Evolutionary conservation across 2,329 filamentous ascomycete species (phyloP).

Genomic region (Cladosporium sp.): DNA sequence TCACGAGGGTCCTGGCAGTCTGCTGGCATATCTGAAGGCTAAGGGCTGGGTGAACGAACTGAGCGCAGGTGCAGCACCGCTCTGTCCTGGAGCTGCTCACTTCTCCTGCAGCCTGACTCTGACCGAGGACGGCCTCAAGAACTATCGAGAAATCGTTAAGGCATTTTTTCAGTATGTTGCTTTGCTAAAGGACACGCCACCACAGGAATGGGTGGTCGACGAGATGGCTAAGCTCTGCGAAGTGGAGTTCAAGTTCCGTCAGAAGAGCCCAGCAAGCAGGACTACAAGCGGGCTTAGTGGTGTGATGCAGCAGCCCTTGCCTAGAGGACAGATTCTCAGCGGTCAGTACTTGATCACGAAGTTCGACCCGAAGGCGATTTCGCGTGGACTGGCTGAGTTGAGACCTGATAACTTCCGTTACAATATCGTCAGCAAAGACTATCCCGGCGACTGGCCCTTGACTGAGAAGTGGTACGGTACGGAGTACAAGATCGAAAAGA

Average conservation of each 20-base stretch:
- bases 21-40: conserved; percentile 82
- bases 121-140: conserved; percentile 77
- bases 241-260: conserved; percentile 90
- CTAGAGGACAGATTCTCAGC: conserved; percentile 83
- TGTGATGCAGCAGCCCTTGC: conserved; percentile 86
- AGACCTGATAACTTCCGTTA: conserved; percentile 87
- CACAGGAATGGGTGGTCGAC: conserved; percentile 89
- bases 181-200: conserved; percentile 72
- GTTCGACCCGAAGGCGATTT: conserved; percentile 75
- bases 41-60: conserved; percentile 87
- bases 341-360: conserved; percentile 70
- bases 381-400: conserved; percentile 67
- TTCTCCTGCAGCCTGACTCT: conserved; percentile 76
- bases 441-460: conserved; percentile 76
- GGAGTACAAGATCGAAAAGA: conserved; percentile 79
- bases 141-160: conserved; percentile 79
- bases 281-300: conserved; percentile 83
- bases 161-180: conserved; percentile 88
- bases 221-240: conserved; percentile 88
- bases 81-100: conserved; percentile 76
- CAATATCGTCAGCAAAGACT: conserved; percentile 75
- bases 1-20: conserved; percentile 87
- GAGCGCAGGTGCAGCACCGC: conserved; percentile 67
- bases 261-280: conserved; percentile 83
- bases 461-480: conserved; percentile 98